Evolutionary conservation across 2,329 filamentous ascomycete genomes (phyloP).

Genomic region (Aspergillus ibericus): DNA sequence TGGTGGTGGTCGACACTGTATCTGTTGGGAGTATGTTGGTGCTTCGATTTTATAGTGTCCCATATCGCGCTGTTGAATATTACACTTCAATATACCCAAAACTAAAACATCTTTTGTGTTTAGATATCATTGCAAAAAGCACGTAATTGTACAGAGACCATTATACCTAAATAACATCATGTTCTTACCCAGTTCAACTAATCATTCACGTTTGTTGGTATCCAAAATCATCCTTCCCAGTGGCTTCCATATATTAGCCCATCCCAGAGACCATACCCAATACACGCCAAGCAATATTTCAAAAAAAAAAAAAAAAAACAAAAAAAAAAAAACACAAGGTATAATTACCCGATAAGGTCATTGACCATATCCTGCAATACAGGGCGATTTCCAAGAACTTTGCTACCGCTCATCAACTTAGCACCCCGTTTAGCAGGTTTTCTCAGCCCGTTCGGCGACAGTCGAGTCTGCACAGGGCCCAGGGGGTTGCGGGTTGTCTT

Average conservation of each 20-base stretch:
- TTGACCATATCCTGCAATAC: slow-evolving; percentile 77
- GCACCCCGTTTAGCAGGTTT: slow-evolving; percentile 62
- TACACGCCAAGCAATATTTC: slow-evolving; percentile 5
- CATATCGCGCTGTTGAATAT: neutral
- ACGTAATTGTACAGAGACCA: neutral
- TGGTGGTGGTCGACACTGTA: slow-evolving; percentile 17
- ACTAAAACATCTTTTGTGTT: neutral
- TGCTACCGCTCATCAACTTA: slow-evolving; percentile 49
- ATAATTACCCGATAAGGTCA: slow-evolving; percentile 49
- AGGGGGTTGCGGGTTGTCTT: slow-evolving; percentile 28
- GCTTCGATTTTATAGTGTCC: slow-evolving; percentile 18
- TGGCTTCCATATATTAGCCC: neutral
- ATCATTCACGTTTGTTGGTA: neutral
- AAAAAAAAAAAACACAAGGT: neutral
- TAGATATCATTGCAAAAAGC: neutral
- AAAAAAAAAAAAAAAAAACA: slow-evolving; percentile 8
- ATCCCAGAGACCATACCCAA: slow-evolving; percentile 5
- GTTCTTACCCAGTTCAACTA: neutral
- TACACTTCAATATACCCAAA: neutral
- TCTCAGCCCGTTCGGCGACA: slow-evolving; percentile 39
- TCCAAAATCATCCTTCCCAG: neutral
- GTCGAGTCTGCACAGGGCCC: slow-evolving; percentile 33
- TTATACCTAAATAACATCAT: neutral
- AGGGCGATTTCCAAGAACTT: slow-evolving; percentile 64
- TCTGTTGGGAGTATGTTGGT: slow-evolving; percentile 45